Percentiles rank a stretch among this genome's conserved stretches.
These are phyloP conservation scores for Starmera stellimalicola DNA, from an alignment of 1,139 yeast species.

Conservation along the genomic window DNA sequence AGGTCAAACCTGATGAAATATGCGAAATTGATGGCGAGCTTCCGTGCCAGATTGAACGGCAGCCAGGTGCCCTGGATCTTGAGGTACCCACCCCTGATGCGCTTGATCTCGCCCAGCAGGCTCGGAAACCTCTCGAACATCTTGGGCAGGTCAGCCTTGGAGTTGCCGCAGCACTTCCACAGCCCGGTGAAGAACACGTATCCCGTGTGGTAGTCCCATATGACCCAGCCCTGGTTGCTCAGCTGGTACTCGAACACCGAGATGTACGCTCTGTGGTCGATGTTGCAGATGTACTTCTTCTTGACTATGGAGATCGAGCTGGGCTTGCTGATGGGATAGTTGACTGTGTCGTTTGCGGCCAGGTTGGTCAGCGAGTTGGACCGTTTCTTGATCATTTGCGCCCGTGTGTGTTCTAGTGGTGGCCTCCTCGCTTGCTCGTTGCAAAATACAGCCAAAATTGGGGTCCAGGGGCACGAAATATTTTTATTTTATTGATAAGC, in stretches of 20 bases:
- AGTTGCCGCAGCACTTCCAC: conserved; percentile 74
- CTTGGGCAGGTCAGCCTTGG: conserved; percentile 71
- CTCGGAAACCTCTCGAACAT: conserved; percentile 57
- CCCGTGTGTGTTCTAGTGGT: no score
- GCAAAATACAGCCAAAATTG: no score
- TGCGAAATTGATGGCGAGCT: conserved; percentile 68
- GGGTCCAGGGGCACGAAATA: no score
- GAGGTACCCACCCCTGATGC: conserved; percentile 86
- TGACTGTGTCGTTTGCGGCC: no score
- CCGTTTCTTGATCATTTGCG: no score
- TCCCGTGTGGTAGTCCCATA: conserved; percentile 87
- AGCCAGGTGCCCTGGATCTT: conserved; percentile 96
- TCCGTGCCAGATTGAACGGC: conserved; percentile 60
- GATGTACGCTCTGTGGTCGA: conserved; percentile 59
- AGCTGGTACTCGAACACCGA: conserved; percentile 68
- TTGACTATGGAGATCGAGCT: no score
- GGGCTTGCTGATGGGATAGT: no score
- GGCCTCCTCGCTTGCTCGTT: no score
- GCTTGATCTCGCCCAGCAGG: conserved; percentile 39
- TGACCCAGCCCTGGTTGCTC: conserved; percentile 59
- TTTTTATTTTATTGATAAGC: no score
- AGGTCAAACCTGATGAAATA: conserved; percentile 67
- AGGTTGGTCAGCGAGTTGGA: no score
- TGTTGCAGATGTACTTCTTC: conserved; percentile 63
- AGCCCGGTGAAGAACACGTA: conserved; percentile 85